A percentile compares a stretch with the other conserved stretches of the same genome.
These are phyloP conservation scores for Trichoderma sp. DNA, from an alignment of 2,329 filamentous ascomycete genomes.

Conservation along the genomic window DNA sequence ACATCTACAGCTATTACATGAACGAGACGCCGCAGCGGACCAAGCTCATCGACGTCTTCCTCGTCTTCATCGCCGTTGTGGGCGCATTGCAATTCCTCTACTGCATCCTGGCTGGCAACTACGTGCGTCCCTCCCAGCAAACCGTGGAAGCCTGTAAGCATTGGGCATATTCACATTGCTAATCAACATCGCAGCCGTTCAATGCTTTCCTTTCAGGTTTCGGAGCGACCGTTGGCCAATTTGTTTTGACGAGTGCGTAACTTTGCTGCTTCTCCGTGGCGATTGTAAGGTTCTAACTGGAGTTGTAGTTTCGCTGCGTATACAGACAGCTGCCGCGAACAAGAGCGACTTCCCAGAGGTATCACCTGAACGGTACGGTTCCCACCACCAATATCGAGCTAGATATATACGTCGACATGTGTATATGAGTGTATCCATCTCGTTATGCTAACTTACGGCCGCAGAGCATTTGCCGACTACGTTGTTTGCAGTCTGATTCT, in stretches of 20 bases:
- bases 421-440: not conserved
- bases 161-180: not conserved
- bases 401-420: not conserved
- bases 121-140: constrained; percentile 58
- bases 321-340: constrained; percentile 86
- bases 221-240: constrained; percentile 90
- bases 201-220: constrained; percentile 98
- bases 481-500: constrained; percentile 91
- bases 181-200: constrained; percentile 68
- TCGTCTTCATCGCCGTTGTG: constrained; percentile 80
- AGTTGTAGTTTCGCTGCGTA: constrained; percentile 66
- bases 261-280: too few relatives aligned
- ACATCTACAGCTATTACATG: constrained; percentile 75
- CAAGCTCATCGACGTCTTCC: constrained; percentile 87
- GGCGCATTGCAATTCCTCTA: constrained; percentile 92
- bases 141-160: not conserved
- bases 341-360: constrained; percentile 72
- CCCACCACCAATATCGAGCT: not conserved
- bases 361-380: constrained; percentile 71
- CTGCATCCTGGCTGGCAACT: constrained; percentile 88
- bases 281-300: constrained; percentile 1
- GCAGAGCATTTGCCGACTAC: constrained; percentile 91
- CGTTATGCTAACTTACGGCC: constrained; percentile 21
- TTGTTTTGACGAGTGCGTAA: constrained; percentile 81
- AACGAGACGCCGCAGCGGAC: constrained; percentile 82